phyloP scores from a whole-genome alignment of 2,329 filamentous ascomycete species.

The Plenodomus lindquistii region DNA sequence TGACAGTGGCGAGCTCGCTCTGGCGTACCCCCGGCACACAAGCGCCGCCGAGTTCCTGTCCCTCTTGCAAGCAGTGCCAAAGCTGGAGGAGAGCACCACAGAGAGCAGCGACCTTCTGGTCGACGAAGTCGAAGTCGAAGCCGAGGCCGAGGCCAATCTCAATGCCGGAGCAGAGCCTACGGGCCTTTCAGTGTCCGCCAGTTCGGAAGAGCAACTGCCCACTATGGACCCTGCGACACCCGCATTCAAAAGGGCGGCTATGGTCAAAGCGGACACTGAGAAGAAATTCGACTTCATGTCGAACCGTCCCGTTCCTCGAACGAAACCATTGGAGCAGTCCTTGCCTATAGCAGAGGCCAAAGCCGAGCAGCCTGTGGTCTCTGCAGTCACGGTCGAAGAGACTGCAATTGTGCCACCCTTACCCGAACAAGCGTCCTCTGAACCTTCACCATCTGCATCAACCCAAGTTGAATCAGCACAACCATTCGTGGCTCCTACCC shows the following conservation, averaged over 20 bases:
- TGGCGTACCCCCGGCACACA: conserved; percentile 25
- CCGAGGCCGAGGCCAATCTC: neutral
- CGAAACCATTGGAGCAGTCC: conserved; percentile 27
- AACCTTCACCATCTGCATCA: neutral
- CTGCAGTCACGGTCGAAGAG: conserved; percentile 8
- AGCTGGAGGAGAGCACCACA: conserved; percentile 13
- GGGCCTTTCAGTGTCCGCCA: conserved; percentile 7
- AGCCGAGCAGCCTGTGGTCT: conserved; percentile 46
- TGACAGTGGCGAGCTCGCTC: conserved; percentile 22
- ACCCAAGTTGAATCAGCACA: neutral
- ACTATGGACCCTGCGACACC: conserved; percentile 35
- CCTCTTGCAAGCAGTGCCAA: conserved; percentile 25
- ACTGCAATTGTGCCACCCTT: neutral
- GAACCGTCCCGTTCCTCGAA: conserved; percentile 37
- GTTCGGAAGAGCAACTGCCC: conserved; percentile 13
- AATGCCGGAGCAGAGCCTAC: conserved; percentile 5
- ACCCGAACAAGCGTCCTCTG: neutral
- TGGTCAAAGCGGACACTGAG: conserved; percentile 33
- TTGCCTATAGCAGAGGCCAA: neutral
- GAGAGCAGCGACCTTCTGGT: conserved; percentile 23
- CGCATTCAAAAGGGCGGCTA: conserved; percentile 26
- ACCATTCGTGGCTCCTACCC: no score
- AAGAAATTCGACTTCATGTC: conserved; percentile 45
- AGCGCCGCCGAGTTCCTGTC: conserved; percentile 27
- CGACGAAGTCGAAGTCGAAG: conserved; percentile 24